Evolutionary conservation across 371 early-diverging fungal species (phyloP).

Genomic region (Coemansia sp.): DNA sequence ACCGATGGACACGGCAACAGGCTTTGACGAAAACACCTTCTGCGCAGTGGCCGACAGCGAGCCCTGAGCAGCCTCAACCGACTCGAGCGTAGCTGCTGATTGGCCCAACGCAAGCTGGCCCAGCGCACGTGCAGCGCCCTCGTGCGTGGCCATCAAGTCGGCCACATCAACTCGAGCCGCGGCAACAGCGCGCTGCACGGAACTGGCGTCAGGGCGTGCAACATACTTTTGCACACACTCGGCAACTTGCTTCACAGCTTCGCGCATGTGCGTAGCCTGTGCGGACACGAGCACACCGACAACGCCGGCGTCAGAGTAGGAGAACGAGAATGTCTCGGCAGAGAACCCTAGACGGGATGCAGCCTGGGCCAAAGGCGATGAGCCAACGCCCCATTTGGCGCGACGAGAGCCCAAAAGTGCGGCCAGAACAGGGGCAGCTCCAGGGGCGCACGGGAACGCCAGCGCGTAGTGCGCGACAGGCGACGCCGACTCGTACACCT

Average conservation of each 20-base stretch:
- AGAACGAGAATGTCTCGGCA: constrained; percentile 77
- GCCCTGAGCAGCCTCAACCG: constrained; percentile 55
- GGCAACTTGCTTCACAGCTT: constrained; percentile 67
- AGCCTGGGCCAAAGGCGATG: constrained; percentile 68
- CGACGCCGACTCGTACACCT: constrained; percentile 64
- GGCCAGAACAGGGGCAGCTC: constrained; percentile 75
- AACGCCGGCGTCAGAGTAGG: constrained; percentile 92
- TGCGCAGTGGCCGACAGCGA: constrained; percentile 67
- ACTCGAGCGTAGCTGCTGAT: constrained; percentile 63
- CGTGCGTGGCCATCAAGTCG: constrained; percentile 61
- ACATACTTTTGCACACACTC: constrained; percentile 69
- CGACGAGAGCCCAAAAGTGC: constrained; percentile 76
- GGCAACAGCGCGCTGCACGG: constrained; percentile 78
- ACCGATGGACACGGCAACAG: constrained; percentile 79
- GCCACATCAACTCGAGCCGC: constrained; percentile 81
- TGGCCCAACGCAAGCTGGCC: constrained; percentile 62
- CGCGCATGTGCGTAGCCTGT: constrained; percentile 59
- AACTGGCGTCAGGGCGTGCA: constrained; percentile 58
- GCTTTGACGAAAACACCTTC: constrained; percentile 68
- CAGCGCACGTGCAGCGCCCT: constrained; percentile 58
- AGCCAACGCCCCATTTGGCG: constrained; percentile 73
- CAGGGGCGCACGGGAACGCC: constrained; percentile 74
- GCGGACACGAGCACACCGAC: constrained; percentile 81
- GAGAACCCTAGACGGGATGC: constrained; percentile 61
- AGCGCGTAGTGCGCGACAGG: constrained; percentile 68